Percentiles rank a stretch among this genome's conserved stretches.
These are phyloP conservation scores for Hymenoscyphus fraxineus DNA, from an alignment of 2,329 filamentous ascomycete genomes.

Conservation along the genomic window DNA sequence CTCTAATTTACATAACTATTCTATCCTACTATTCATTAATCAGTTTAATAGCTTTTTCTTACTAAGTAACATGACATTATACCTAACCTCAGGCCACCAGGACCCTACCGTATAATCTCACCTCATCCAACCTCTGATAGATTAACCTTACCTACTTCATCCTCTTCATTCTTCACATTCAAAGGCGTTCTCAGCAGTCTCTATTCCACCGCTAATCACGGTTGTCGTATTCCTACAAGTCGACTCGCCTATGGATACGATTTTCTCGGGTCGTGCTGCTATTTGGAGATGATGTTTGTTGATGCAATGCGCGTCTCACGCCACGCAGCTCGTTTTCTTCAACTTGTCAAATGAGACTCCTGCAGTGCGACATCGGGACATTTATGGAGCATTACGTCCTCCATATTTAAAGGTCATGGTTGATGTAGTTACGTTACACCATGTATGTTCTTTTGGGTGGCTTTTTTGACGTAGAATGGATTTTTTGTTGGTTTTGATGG, in stretches of 20 bases:
- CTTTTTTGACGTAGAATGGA: neutral
- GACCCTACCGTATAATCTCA: too few species aligned
- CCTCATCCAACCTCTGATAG: too few species aligned
- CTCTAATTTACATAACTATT: too few species aligned
- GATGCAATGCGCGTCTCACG: neutral
- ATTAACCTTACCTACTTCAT: too few species aligned
- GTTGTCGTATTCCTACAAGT: neutral
- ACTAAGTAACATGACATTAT: too few species aligned
- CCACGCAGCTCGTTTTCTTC: neutral
- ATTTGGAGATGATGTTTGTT: neutral
- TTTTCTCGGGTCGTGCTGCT: neutral
- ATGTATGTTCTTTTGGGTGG: neutral
- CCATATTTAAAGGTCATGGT: neutral
- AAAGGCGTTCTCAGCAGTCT: too few species aligned
- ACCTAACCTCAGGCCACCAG: too few species aligned
- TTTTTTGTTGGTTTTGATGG: neutral
- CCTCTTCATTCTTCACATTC: too few species aligned
- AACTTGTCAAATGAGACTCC: neutral
- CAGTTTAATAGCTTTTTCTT: too few species aligned
- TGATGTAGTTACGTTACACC: neutral
- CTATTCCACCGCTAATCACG: too few species aligned
- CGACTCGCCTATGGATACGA: neutral
- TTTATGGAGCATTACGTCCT: neutral
- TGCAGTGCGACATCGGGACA: neutral
- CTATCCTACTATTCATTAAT: too few species aligned